These are phyloP conservation scores for Aspergillus sclerotioniger DNA, from an alignment of 495 filamentous ascomycete genomes.

Conservation along the genomic window DNA sequence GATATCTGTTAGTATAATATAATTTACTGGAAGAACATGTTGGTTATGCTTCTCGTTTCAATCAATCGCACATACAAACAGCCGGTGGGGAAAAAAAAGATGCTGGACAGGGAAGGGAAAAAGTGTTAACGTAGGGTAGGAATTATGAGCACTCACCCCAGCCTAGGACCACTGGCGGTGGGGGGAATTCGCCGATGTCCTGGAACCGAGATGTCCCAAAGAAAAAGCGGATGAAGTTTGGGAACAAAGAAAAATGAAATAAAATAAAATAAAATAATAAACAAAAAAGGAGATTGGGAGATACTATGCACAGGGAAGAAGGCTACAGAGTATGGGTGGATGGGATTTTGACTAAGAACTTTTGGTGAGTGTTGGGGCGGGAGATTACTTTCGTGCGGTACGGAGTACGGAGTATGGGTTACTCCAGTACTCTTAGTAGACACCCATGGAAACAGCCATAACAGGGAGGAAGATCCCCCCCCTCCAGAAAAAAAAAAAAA, in stretches of 20 bases:
- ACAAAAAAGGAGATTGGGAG: constrained; percentile 1
- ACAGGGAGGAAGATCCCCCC: background rate
- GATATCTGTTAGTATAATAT: background rate
- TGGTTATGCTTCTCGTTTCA: background rate
- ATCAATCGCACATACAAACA: background rate
- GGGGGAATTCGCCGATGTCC: constrained; percentile 11
- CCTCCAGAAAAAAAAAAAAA: background rate
- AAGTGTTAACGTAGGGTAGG: background rate
- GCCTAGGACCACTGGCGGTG: constrained; percentile 16
- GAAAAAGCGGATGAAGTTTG: constrained; percentile 6
- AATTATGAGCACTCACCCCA: constrained; percentile 15
- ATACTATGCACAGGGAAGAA: background rate
- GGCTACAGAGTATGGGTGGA: background rate
- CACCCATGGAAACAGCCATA: background rate
- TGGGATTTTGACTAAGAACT: constrained; percentile 9
- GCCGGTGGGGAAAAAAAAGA: background rate
- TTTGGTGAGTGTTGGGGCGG: constrained; percentile 25
- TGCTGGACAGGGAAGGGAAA: background rate
- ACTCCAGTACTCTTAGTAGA: background rate
- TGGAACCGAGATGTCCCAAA: constrained; percentile 8
- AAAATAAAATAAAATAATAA: constrained; percentile 11
- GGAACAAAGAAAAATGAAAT: constrained; percentile 8
- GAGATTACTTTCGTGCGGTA: constrained; percentile 13
- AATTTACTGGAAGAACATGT: background rate
- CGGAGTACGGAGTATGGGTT: constrained; percentile 6